Percentiles rank a stretch among this genome's conserved stretches.
phyloP scores from a whole-genome alignment of 2,329 filamentous ascomycete species.

The Rutstroemia sydowiana region DNA sequence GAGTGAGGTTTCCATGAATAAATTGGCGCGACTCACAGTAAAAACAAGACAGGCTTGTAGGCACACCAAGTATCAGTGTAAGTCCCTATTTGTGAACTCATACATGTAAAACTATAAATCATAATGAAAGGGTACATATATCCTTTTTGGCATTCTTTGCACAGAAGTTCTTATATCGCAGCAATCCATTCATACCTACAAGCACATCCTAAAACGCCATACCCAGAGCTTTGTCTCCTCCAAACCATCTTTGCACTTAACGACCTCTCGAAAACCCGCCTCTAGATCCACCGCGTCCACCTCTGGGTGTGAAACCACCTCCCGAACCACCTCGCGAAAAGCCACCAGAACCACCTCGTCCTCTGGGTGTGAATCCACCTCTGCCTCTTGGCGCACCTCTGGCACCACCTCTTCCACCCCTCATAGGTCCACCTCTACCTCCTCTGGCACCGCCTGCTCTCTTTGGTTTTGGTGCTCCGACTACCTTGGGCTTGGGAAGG shows the following conservation, averaged over 20 bases:
- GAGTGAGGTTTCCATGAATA: no score
- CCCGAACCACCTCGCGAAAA: constrained; percentile 30
- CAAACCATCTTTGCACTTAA: not conserved
- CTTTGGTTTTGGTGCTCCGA: constrained; percentile 62
- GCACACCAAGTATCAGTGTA: no score
- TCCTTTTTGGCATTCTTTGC: constrained; percentile 1
- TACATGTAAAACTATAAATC: not conserved
- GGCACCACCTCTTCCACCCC: constrained; percentile 35
- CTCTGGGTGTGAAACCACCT: constrained; percentile 28
- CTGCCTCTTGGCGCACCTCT: constrained; percentile 44
- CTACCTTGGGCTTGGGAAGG: constrained; percentile 83
- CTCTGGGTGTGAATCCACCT: constrained; percentile 41
- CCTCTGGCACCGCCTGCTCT: constrained; percentile 56
- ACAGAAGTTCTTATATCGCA: constrained; percentile 9
- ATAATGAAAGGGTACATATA: constrained; percentile 3
- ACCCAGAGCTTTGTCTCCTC: constrained; percentile 6
- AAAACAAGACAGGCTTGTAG: no score
- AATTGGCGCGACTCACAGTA: no score
- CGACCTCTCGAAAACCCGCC: constrained; percentile 28
- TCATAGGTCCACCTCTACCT: constrained; percentile 37
- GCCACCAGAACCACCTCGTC: constrained; percentile 33
- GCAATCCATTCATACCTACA: constrained; percentile 7
- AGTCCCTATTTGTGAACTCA: no score
- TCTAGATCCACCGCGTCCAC: constrained; percentile 25
- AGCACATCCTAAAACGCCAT: constrained; percentile 10